Evolutionary conservation across 1,284 basidiomycete genomes (phyloP).

Genomic region (Tilletia caries): DNA sequence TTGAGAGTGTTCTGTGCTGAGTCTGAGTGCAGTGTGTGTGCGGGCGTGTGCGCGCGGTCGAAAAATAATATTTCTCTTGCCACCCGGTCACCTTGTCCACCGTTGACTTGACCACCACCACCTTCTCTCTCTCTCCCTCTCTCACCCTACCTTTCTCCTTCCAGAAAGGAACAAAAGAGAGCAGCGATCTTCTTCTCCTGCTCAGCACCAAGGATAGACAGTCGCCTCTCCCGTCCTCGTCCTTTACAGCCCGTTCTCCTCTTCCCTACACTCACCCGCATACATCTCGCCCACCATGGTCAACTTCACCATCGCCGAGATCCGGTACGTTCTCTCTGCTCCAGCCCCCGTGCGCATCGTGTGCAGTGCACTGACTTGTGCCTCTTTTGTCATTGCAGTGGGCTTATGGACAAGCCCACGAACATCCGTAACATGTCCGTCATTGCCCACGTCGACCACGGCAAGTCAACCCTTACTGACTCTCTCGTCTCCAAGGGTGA

Average conservation of each 20-base stretch:
- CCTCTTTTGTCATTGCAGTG: not conserved
- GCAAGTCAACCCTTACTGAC: slow-evolving; percentile 99
- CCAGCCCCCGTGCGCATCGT: not conserved
- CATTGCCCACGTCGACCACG: slow-evolving; percentile 78
- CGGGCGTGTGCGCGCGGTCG: too few relatives aligned
- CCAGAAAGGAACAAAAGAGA: too few relatives aligned
- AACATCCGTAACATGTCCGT: slow-evolving; percentile 91
- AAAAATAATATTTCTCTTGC: too few relatives aligned
- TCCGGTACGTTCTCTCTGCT: slow-evolving; percentile 58
- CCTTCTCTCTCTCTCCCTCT: too few relatives aligned
- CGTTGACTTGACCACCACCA: too few relatives aligned
- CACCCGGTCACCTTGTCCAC: too few relatives aligned
- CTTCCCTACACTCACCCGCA: not conserved
- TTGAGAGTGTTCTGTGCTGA: too few relatives aligned
- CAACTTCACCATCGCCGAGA: slow-evolving; percentile 64
- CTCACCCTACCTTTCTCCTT: too few relatives aligned
- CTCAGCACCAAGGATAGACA: too few relatives aligned
- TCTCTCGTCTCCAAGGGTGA: slow-evolving; percentile 89
- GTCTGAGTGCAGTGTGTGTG: too few relatives aligned
- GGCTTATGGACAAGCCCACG: slow-evolving; percentile 61
- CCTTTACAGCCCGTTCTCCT: not conserved
- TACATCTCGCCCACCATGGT: slow-evolving; percentile 19
- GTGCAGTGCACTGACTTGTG: not conserved
- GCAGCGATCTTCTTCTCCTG: too few relatives aligned
- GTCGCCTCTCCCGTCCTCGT: too few relatives aligned